Percentiles rank a stretch among this genome's conserved stretches.
These are phyloP conservation scores for Penicillium sp. DNA, from an alignment of 2,329 filamentous ascomycete species.

Conservation along the genomic window DNA sequence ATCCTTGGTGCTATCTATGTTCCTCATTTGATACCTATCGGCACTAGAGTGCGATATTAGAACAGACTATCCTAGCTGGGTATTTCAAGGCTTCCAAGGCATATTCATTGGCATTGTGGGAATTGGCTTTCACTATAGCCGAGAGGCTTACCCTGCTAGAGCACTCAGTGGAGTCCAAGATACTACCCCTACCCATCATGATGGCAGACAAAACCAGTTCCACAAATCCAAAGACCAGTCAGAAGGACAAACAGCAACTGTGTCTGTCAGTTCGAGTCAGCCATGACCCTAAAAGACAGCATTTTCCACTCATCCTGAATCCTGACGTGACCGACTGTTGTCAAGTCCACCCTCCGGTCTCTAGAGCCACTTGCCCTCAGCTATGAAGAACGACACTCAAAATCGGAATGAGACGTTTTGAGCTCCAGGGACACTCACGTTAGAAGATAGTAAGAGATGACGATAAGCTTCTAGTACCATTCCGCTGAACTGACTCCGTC, in stretches of 20 bases:
- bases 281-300: neutral
- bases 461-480: neutral
- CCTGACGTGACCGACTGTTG: neutral
- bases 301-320: neutral
- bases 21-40: too few species aligned
- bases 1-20: too few species aligned
- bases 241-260: neutral
- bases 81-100: too few species aligned
- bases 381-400: conserved; percentile 12
- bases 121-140: neutral
- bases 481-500: neutral
- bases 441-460: conserved; percentile 21
- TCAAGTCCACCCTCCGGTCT: neutral
- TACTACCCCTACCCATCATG: neutral
- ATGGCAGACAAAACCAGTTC: neutral
- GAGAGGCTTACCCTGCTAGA: neutral
- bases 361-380: neutral
- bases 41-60: too few species aligned
- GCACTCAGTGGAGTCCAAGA: neutral
- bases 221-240: neutral
- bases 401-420: conserved; percentile 17
- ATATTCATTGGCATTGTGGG: neutral
- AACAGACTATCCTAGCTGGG: too few species aligned
- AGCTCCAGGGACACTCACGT: conserved; percentile 21
- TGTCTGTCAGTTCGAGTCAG: too few species aligned